Evolutionary conservation across 2,329 filamentous ascomycete species (phyloP).

Genomic region (Drechmeria coniospora): DNA sequence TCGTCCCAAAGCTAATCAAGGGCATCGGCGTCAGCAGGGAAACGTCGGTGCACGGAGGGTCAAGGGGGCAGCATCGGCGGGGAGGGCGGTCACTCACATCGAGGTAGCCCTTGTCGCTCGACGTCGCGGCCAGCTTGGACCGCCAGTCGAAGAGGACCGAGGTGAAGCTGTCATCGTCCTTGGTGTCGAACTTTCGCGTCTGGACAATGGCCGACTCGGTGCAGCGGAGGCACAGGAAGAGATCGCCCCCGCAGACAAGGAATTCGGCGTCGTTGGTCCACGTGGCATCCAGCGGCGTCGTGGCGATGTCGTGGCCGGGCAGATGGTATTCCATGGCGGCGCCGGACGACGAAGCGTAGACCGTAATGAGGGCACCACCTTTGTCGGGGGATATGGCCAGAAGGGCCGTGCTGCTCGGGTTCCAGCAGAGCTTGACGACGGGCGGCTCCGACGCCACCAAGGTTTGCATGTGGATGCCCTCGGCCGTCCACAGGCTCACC

Average conservation of each 20-base stretch:
- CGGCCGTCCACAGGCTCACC: slow-evolving; percentile 39
- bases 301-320: slow-evolving; percentile 31
- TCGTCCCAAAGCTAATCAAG: slow-evolving; percentile 36
- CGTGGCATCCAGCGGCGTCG: slow-evolving; percentile 38
- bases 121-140: slow-evolving; percentile 40
- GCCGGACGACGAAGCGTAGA: slow-evolving; percentile 30
- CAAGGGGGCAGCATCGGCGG: neutral
- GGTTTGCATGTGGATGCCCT: slow-evolving; percentile 34
- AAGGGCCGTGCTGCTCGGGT: slow-evolving; percentile 36
- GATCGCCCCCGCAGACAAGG: slow-evolving; percentile 40
- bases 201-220: slow-evolving; percentile 29
- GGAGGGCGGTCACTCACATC: slow-evolving; percentile 33
- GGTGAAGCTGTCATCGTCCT: slow-evolving; percentile 36
- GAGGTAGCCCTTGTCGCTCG: slow-evolving; percentile 42
- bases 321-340: slow-evolving; percentile 33
- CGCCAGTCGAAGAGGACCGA: slow-evolving; percentile 41
- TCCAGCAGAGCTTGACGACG: slow-evolving; percentile 47
- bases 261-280: slow-evolving; percentile 47
- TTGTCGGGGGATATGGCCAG: slow-evolving; percentile 42
- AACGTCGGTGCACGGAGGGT: no score
- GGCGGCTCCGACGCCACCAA: slow-evolving; percentile 45
- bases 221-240: slow-evolving; percentile 33
- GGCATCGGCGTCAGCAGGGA: slow-evolving; percentile 3
- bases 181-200: slow-evolving; percentile 34
- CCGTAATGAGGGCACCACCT: slow-evolving; percentile 36